Evolutionary conservation across 2,329 filamentous ascomycete species (phyloP), one percentile per base, ranked within the genome.

Genomic region (Chrysoporthe cubensis): DNA sequence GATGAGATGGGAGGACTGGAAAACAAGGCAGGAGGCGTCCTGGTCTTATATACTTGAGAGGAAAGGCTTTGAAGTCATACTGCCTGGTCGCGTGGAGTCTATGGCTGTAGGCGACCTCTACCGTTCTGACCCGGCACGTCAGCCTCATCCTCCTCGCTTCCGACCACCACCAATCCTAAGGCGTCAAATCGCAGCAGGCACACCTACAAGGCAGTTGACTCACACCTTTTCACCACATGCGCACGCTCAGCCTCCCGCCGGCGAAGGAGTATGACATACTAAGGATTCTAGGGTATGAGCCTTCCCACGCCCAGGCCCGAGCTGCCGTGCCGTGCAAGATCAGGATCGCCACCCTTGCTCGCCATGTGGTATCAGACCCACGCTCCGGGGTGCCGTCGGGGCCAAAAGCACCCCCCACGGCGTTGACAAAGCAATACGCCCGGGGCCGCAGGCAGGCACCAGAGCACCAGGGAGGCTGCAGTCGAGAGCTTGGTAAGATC

Each of bases 1-100:
- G 70, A 69, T 71, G 69, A 71, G 57, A 59, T 67, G 21, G 18
- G 59, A 65, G 54, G 68, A 69, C 68, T 68, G 65, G 65, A 70
- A 70, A 71, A 54, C 61, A 71, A 69, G 66, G 62, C 62, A 69
- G 73, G 71, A 71, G 68, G 11, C n/a, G 42, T 46, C 14, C 16
- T 60, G 44, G 56, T 26, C 65, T 73, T 75, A 75, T 75, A 75
- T 74, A 74, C 56, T 32, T 43, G 54, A n/a, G 61, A 46, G n/a
- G 59, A n/a, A 34, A 40, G 42, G 59, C 40, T 68, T 57, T 70
- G 60, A 70, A 64, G 69, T 69, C 62, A 66, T 70, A 66, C 56
- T 60, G 26, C 37, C 52, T 64, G n/a, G 26, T 21, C 42, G 32
- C 59, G 37, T 46, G 40, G 58, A 43, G 48, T 42, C 26, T 58